Percentiles rank a stretch among this genome's conserved stretches.
These are phyloP conservation scores for Mucor indicus DNA, from an alignment of 371 early-diverging fungal species.

Conservation along the genomic window DNA sequence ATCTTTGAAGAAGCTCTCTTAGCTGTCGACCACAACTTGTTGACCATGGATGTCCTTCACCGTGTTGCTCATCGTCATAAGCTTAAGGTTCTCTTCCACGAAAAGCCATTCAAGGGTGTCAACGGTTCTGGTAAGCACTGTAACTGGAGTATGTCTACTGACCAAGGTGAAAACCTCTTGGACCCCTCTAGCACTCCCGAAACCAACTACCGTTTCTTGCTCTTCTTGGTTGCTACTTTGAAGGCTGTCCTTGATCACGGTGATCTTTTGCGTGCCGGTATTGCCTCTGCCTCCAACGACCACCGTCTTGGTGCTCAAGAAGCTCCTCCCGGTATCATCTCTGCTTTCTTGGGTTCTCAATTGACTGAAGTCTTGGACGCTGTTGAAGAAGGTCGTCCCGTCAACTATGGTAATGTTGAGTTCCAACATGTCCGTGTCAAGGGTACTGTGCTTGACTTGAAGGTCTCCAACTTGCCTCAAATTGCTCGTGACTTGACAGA, in stretches of 20 bases:
- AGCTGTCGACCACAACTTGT: constrained; percentile 98
- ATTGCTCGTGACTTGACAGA: constrained; percentile 96
- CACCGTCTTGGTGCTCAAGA: constrained; percentile 98
- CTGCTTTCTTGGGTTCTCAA: constrained; percentile 95
- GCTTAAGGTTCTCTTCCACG: constrained; percentile 96
- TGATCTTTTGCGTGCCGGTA: constrained; percentile 82
- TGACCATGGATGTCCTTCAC: constrained; percentile 96
- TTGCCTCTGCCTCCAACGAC: constrained; percentile 93
- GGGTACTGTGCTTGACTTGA: constrained; percentile 92
- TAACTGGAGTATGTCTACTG: constrained; percentile 97
- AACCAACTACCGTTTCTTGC: constrained; percentile 94
- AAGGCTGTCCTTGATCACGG: constrained; percentile 91
- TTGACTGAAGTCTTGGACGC: constrained; percentile 90
- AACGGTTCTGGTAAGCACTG: constrained; percentile 99
- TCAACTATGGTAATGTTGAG: constrained; percentile 78
- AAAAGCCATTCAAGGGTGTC: constrained; percentile 98
- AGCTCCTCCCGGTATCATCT: constrained; percentile 97
- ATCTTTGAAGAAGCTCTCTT: constrained; percentile 95
- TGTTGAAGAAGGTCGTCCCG: constrained; percentile 82
- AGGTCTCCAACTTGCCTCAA: constrained; percentile 88
- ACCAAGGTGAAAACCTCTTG: constrained; percentile 92
- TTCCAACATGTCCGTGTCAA: constrained; percentile 89
- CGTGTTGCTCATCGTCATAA: constrained; percentile 96
- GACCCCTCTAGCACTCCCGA: constrained; percentile 92
- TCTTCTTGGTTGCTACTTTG: constrained; percentile 88